Conservation (phyloP, 1,284 basidiomycete genomes). For the Apiotrichum sp. region DNA sequence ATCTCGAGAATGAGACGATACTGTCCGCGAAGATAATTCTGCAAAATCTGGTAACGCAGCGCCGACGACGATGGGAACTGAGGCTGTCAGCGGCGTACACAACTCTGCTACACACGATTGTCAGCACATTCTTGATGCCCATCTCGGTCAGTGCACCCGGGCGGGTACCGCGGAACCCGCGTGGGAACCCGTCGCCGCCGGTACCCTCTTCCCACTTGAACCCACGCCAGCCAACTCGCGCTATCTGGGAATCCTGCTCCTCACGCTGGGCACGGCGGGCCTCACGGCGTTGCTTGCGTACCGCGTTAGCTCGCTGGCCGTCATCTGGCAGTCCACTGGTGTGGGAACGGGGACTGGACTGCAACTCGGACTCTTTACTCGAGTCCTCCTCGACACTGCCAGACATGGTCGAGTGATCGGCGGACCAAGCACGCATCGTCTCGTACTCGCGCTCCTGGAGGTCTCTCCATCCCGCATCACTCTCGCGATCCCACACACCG, state of each 20-base stretch:
- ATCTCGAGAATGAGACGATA: constrained; percentile 44
- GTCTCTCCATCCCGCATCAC: constrained; percentile 76
- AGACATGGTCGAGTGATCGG: constrained; percentile 2
- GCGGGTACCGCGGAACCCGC: constrained; percentile 49
- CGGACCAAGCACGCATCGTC: constrained; percentile 20
- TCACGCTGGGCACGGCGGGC: constrained; percentile 20
- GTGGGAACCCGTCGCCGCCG: constrained; percentile 37
- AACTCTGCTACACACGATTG: constrained; percentile 57
- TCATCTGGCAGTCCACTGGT: not conserved
- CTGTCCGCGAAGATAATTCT: constrained; percentile 51
- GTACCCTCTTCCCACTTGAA: constrained; percentile 42
- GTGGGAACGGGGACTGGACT: constrained; percentile 10
- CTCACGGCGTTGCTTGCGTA: constrained; percentile 9
- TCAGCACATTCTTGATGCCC: constrained; percentile 78
- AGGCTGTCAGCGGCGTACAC: too few species aligned
- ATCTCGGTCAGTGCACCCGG: constrained; percentile 70
- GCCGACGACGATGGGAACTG: constrained; percentile 52
- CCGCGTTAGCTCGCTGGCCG: not conserved
- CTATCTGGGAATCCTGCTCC: constrained; percentile 20
- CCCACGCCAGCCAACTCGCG: constrained; percentile 40
- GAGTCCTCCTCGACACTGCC: constrained; percentile 11
- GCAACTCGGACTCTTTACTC: not conserved
- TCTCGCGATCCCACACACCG: constrained; percentile 85
- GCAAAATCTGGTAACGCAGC: constrained; percentile 51
- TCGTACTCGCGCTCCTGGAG: constrained; percentile 62